phyloP scores from a whole-genome alignment of 2,329 filamentous ascomycete species.

The Xylaria sp. region DNA sequence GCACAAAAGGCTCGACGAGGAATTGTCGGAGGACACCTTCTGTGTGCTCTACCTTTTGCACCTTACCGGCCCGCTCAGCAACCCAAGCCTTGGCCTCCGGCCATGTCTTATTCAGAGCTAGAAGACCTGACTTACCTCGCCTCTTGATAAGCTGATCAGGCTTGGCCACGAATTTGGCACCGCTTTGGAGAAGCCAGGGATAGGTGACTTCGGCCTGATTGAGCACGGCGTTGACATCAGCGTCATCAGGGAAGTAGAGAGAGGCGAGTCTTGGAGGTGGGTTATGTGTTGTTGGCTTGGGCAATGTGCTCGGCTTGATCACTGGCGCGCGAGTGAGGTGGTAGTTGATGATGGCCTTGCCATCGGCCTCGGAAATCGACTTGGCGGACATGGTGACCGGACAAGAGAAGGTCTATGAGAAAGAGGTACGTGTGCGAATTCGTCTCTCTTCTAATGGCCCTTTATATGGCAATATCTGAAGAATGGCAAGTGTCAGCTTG shows the following conservation, averaged over 20 bases:
- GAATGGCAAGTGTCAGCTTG: conserved; percentile 41
- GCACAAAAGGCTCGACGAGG: conserved; percentile 97
- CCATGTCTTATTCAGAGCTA: conserved; percentile 98
- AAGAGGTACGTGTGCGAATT: conserved; percentile 46
- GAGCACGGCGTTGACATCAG: conserved; percentile 83
- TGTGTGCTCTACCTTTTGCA: conserved; percentile 91
- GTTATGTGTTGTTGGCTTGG: conserved; percentile 87
- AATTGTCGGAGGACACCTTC: conserved; percentile 92
- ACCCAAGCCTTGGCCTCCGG: conserved; percentile 93
- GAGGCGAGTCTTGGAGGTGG: conserved; percentile 89
- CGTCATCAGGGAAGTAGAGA: conserved; percentile 91
- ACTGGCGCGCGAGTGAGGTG: conserved; percentile 97
- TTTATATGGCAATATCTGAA: conserved; percentile 38
- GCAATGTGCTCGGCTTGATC: conserved; percentile 97
- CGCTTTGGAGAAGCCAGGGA: conserved; percentile 88
- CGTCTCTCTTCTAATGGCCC: conserved; percentile 35
- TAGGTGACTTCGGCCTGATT: conserved; percentile 96
- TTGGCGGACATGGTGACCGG: conserved; percentile 84
- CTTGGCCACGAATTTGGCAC: conserved; percentile 96
- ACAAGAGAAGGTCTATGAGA: conserved; percentile 38
- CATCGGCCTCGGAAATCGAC: conserved; percentile 97
- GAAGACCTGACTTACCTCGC: conserved; percentile 96
- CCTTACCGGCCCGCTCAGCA: conserved; percentile 89
- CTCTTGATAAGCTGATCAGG: conserved; percentile 99
- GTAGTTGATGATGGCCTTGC: conserved; percentile 99